Evolutionary conservation across 2,329 filamentous ascomycete species (phyloP).

Genomic region (Alternaria arbusti): DNA sequence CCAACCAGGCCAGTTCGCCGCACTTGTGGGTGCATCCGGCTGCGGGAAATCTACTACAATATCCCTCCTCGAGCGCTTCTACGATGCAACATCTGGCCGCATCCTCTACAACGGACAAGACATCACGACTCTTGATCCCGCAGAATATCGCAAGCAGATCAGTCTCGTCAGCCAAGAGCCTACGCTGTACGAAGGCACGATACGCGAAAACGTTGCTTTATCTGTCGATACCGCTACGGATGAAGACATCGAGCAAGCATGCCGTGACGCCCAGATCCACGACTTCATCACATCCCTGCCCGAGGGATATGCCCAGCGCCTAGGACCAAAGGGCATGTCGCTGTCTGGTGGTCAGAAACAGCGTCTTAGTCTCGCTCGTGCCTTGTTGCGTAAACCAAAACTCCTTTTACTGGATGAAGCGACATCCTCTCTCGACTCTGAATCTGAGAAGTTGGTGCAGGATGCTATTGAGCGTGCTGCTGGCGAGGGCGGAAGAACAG

Average conservation of each 20-base stretch:
- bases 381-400: slow-evolving; percentile 40
- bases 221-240: slow-evolving; percentile 41
- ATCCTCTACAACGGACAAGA: slow-evolving; percentile 62
- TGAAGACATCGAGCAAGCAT: slow-evolving; percentile 40
- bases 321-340: slow-evolving; percentile 46
- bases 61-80: slow-evolving; percentile 68
- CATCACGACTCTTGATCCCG: slow-evolving; percentile 45
- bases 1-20: slow-evolving; percentile 70
- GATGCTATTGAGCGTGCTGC: slow-evolving; percentile 42
- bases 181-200: slow-evolving; percentile 54
- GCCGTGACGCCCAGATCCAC: slow-evolving; percentile 47
- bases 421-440: slow-evolving; percentile 41
- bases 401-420: slow-evolving; percentile 47
- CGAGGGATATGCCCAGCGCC: slow-evolving; percentile 42
- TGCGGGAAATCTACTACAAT: slow-evolving; percentile 78
- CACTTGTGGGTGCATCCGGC: slow-evolving; percentile 71
- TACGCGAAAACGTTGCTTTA: slow-evolving; percentile 49
- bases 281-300: slow-evolving; percentile 47
- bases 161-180: slow-evolving; percentile 57
- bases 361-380: slow-evolving; percentile 42
- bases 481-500: slow-evolving; percentile 32
- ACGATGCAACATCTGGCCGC: slow-evolving; percentile 68
- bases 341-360: slow-evolving; percentile 47
- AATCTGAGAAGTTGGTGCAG: slow-evolving; percentile 46
- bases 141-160: slow-evolving; percentile 50